Base-by-base conservation (phyloP, 129 eudicot genomes). In the Erigeron canadensis region DNA sequence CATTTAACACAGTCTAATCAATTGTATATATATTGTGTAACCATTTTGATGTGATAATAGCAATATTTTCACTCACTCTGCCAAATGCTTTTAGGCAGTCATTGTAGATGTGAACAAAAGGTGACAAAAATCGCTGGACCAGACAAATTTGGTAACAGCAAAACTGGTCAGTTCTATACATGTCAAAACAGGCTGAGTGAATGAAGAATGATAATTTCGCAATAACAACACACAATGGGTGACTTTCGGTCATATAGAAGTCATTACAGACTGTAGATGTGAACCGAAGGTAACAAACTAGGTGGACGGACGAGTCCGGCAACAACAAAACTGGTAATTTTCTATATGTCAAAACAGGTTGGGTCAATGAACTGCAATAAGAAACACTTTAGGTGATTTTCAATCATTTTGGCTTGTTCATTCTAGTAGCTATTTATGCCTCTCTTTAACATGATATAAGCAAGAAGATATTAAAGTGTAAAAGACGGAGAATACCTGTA, bases 401-500 rank as follows among this genome's bases (percentile, higher is more conserved):
- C 34, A 23, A 23, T 23, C 34, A 23, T 23, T 23, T 23, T 23
- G 34, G 34, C 34, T 23, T 23, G 34, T 23, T 23, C 2, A n/a
- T 23, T 2, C 2, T 23, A 23, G 1, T 23, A 23, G 34, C 34
- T 23, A 23, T 23, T 23, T 23, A 23, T 23, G 34, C 34, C 34
- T 23, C 40, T 19, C 60, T 73, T 38, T 17, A 48, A 63, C 12
- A 28, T 61, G 37, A 72, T 23, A 45, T 34, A n/a, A 55, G 10
- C 8, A 18, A 10, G 13, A 23, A 8, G 1, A 69, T 7, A 3
- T 53, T 1, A 2, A 38, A 40, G 39, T 1, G 47, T 58, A 75
- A 51, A 7, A 22, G 62, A 76, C 13, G 19, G 61, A 68, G 23
- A 63, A 34, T 34, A 94, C 98, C 95, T 69, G 92, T 83, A 64